Conservation (phyloP, 352 stramenopile genomes). For the Phytophthora sansomeana region DNA sequence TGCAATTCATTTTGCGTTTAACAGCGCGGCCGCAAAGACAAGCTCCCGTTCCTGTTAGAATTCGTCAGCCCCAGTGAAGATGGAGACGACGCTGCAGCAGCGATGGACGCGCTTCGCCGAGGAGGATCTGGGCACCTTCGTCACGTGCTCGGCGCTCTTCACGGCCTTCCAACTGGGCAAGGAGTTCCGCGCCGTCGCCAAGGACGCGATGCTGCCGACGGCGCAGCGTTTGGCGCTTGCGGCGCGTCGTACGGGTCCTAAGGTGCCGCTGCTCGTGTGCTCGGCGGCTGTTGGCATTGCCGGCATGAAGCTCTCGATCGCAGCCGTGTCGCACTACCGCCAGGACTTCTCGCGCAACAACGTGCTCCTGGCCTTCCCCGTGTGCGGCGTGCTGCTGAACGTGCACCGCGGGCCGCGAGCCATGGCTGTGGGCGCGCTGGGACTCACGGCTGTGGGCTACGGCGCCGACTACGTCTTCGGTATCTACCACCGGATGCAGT, state of each 20-base stretch:
- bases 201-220: conserved; percentile 14
- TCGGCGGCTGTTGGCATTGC: conserved; percentile 56
- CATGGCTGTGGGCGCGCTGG: conserved; percentile 49
- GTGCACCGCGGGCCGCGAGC: conserved; percentile 45
- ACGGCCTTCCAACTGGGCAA: conserved; percentile 34
- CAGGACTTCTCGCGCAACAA: conserved; percentile 68
- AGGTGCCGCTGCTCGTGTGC: conserved; percentile 48
- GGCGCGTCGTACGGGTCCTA: conserved; percentile 38
- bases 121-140: conserved; percentile 51
- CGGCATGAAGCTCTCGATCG: conserved; percentile 65
- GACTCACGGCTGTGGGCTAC: conserved; percentile 48
- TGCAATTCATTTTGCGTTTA: conserved; percentile 32
- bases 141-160: conserved; percentile 40
- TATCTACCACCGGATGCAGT: conserved; percentile 39
- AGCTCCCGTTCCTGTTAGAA: background rate
- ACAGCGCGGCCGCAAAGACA: conserved; percentile 24
- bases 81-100: conserved; percentile 41
- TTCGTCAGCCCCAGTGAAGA: conserved; percentile 1
- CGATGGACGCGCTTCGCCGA: conserved; percentile 56
- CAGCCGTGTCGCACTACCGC: conserved; percentile 51
- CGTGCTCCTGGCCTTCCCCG: conserved; percentile 56
- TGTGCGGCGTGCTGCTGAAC: conserved; percentile 57
- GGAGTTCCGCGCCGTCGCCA: conserved; percentile 32
- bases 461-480: conserved; percentile 46
- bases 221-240: conserved; percentile 40